Evolutionary conservation across 129 eudicot genomes (phyloP).

Genomic region (Smallanthus sonchifolius): DNA sequence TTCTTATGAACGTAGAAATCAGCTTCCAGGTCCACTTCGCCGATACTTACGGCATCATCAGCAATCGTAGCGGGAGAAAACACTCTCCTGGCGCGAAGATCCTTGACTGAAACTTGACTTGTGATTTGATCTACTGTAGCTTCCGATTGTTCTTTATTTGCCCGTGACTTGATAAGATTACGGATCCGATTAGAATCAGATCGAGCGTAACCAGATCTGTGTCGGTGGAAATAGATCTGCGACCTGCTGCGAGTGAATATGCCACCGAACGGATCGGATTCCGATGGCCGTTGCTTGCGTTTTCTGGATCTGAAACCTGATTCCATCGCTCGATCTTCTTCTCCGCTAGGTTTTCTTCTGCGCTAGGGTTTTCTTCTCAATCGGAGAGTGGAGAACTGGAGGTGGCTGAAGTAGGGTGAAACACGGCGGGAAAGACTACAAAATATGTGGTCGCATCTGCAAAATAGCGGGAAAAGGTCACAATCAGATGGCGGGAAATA

Average conservation of each 20-base stretch:
- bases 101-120: slow-evolving; percentile 23
- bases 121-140: background rate
- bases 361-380: background rate
- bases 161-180: background rate
- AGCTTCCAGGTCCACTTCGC: background rate
- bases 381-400: background rate
- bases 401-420: background rate
- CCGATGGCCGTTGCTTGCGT: slow-evolving; percentile 17
- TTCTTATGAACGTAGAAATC: slow-evolving; percentile 2
- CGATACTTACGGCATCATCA: slow-evolving; percentile 14
- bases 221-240: slow-evolving; percentile 37
- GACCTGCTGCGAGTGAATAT: slow-evolving; percentile 52
- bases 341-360: background rate
- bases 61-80: slow-evolving; percentile 32
- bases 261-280: slow-evolving; percentile 27
- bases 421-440: slow-evolving; percentile 15
- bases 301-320: slow-evolving; percentile 27
- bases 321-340: slow-evolving; percentile 24
- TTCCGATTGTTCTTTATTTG: background rate
- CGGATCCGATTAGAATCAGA: slow-evolving; percentile 25
- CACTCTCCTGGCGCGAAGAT: slow-evolving; percentile 50
- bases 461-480: background rate
- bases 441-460: too few species aligned
- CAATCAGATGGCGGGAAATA: background rate
- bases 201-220: slow-evolving; percentile 45